Evolutionary conservation across 495 filamentous ascomycete genomes (phyloP), one percentile per base, ranked within the genome.

Genomic region (Thozetella sp.): DNA sequence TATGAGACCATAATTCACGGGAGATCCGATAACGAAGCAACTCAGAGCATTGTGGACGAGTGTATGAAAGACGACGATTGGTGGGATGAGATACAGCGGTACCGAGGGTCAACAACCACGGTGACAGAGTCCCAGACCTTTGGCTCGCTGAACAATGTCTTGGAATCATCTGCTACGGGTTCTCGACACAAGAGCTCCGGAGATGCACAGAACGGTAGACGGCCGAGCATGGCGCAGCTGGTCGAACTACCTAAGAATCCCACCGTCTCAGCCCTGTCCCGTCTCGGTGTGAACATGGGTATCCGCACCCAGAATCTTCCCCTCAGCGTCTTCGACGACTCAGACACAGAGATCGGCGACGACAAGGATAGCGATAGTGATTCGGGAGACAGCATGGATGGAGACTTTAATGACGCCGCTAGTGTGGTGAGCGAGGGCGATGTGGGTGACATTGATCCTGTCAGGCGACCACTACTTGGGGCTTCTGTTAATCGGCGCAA

Each of bases 1-100:
- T 96, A 96, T 65, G 88, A 93, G 61, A 80, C 86, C 17, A 90
- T 96, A 61, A 81, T 96, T 26, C 91, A 93, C 64, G 92, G 89
- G 0, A 68, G 66, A 9, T 72, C 70, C 19, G 65, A 67, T 19
- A 67, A 73, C 23, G 69, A 72, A 9, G 83, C 86, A 43, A 75
- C 79, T 1, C 75, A 78, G 20, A 69, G 72, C 15, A 67, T 79
- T 17, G 85, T 93, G 22, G 77, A 89, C 40, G 76, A 81, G 12
- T 78, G 82, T 45, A 69, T 95, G 46, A 81, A 83, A 57, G 81
- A 87, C 17, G 86, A 95, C 64, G 87, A 86, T 37, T 96, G 92
- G 92, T 96, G 92, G 92, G 82, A 88, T 58, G 89, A 92, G 40
- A 73, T 94, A n/a, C 81, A 86, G 60, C 79, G 70, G 57, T 74